Evolutionary conservation across 1,284 basidiomycete species (phyloP), one percentile per base, ranked within the genome.

Genomic region (Cystobasidium slooffiae): DNA sequence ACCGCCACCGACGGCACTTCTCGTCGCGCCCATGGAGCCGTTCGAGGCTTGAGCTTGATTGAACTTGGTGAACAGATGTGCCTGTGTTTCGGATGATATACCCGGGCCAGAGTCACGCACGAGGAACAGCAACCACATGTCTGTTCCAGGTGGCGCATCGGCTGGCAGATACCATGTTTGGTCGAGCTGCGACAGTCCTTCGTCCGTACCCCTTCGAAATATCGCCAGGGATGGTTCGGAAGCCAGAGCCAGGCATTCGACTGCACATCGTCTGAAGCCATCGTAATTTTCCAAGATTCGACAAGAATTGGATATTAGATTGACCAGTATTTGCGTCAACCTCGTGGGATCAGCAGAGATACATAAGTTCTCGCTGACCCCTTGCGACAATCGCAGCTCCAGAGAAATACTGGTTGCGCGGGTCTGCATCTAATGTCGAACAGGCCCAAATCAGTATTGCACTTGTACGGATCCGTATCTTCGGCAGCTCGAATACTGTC

Each of bases 291-390:
- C 74, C 52, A 75, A 39, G 12, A 75, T 56, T 5, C 74, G 74
- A 41, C 73, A 56, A 6, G 75, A 75, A 53, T 79, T 79, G 20
- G 75, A 68, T 46, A 79, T 63, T n/a, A 79, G 74, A 61, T 79
- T 79, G 62, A 79, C 74, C 10, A 80, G 67, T 63, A 77, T 75
- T 37, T 80, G 79, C 6, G 75, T 73, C 3, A 80, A 67, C 1
- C 79, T 75, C 3, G 76, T 72, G 1, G 78, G 76, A 64, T 80
- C 79, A 31, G 76, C 78, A 16, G 16, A 49, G 12, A 75, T 46
- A 24, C 52, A 58, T 5, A 75, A 18, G 31, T 70, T 39, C 22
- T 53, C 20, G n/a, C 37, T 31, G n/a, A 65, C 49, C 12, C 39
- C 52, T 37, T n/a, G 9, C 8, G 51, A 53, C 10, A 49, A 43